Evolutionary conservation across 306 rosid genomes (phyloP).

Genomic region (Casuarina glauca): DNA sequence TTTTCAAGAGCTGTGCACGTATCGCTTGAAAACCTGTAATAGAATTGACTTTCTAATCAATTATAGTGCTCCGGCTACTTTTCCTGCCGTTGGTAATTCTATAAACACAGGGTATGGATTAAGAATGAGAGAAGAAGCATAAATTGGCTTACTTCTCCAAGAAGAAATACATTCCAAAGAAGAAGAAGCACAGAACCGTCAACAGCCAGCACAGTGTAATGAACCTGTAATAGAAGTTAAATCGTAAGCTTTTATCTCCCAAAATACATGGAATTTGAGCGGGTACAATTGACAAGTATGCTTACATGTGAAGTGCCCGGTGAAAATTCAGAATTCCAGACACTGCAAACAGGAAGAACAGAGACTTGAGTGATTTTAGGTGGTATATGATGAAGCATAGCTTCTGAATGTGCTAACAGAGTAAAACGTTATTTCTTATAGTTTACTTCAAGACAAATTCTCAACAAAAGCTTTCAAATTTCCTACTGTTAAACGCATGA

Average conservation of each 20-base stretch:
- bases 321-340: slow-evolving; percentile 48
- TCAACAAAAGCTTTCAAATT: too few relatives aligned
- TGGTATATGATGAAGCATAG: background rate
- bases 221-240: slow-evolving; percentile 41
- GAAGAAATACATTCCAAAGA: slow-evolving; percentile 64
- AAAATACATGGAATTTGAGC: background rate
- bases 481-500: too few relatives aligned
- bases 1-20: slow-evolving; percentile 56
- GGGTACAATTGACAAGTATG: background rate
- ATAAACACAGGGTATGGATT: background rate
- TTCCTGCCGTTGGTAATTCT: background rate
- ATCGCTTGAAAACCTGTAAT: slow-evolving; percentile 61
- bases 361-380: slow-evolving; percentile 22
- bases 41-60: background rate
- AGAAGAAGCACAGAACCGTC: slow-evolving; percentile 61
- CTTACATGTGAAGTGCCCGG: slow-evolving; percentile 53
- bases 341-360: slow-evolving; percentile 41
- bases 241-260: slow-evolving; percentile 3
- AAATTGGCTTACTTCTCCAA: slow-evolving; percentile 50
- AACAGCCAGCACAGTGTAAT: slow-evolving; percentile 62
- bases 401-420: too few relatives aligned
- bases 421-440: background rate
- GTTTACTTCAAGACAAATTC: background rate
- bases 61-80: background rate
- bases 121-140: slow-evolving; percentile 2